Base-by-base conservation (phyloP, 306 rosid genomes). In the Comarum palustre region DNA sequence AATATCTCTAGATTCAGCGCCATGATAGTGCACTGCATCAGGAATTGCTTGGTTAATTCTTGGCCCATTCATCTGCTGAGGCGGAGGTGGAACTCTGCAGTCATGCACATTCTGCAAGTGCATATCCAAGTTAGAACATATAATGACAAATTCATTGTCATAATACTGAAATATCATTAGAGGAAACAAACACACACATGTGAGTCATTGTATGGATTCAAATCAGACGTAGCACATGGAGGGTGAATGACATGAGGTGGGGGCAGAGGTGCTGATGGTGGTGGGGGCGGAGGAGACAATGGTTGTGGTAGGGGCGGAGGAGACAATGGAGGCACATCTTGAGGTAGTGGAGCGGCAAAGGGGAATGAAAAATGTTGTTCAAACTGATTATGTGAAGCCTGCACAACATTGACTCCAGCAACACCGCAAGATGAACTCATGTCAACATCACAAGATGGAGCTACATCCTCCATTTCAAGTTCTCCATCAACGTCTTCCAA, bases 401-500 rank as follows among this genome's bases (percentile, higher is more conserved):
- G 83, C 32, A 79, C 22, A 20, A 73, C 78, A 80, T 75, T 69
- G 58, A 58, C 89, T 69, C 66, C 81, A 24, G 48, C 71, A 66
- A 73, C 85, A 84, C 79, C 60, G 80, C 76, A 79, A 57, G 83
- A 73, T 7, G 82, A 81, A 78, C 74, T 81, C 77, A 85, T 67
- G 82, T 85, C 89, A 62, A 85, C 79, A 73, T 91, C 96, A 77
- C 86, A 77, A 22, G 88, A 75, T 24, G 98, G 98, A 74, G 98
- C 94, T 52, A 91, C 98, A 73, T 93, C 98, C 84, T 93, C 97
- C 98, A 93, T 93, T 83, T 93, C 98, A 75, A 93, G 97, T 78
- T 93, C 98, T 41, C 97, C 98, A 69, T 93, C 98, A 66, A 93
- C 98, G 77, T 89, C 98, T 82, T 93, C 98, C 77, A 93, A 78